Base-by-base conservation (phyloP, 257 asterid genomes). In the Asclepias syriaca region DNA sequence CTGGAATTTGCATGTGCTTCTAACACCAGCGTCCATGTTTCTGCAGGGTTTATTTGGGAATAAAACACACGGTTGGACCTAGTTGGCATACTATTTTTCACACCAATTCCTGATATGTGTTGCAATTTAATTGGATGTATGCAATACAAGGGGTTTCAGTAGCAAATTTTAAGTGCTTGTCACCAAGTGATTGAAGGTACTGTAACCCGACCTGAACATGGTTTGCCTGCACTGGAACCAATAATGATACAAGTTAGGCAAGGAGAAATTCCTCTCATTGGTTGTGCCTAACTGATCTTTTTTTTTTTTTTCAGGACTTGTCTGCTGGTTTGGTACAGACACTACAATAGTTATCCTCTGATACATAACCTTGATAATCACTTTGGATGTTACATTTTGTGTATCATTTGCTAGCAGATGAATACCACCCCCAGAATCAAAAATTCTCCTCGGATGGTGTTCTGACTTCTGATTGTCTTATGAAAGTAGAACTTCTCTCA, bases 121-220 rank as follows among this genome's bases (percentile, higher is more conserved):
- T 69, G 61, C 40, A 69, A 24, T 50, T 49, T 67, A 6, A 2
- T 49, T 39, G 60, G 72, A 50, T 29, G 63, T 27, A 39, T 51
- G 27, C 73, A 54, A 54, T 54, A 4, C 24, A 53, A 53, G 12
- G 5, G 73, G 61, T 4, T 58, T 40, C 51, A 13, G 4, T 10
- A 34, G 43, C 27, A 65, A 21, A 51, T 4, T 27, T 27, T 46
- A 45, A 43, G 63, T 10, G 56, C 55, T 60, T 74, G 71, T 51
- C 72, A 40, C 39, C 49, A 18, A 53, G 72, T 43, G 77, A 65
- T 65, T 54, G 66, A 39, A 16, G 2, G 29, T 3, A 60, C 43
- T 29, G 10, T 6, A 16, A 15, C 24, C 6, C 8, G 24, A 63
- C 12, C 37, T 64, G 68, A 37, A 3, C 64, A 22, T 58, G 64